Evolutionary conservation across 148 eudicot species (phyloP).

Genomic region (Heliamphora exappendiculata): DNA sequence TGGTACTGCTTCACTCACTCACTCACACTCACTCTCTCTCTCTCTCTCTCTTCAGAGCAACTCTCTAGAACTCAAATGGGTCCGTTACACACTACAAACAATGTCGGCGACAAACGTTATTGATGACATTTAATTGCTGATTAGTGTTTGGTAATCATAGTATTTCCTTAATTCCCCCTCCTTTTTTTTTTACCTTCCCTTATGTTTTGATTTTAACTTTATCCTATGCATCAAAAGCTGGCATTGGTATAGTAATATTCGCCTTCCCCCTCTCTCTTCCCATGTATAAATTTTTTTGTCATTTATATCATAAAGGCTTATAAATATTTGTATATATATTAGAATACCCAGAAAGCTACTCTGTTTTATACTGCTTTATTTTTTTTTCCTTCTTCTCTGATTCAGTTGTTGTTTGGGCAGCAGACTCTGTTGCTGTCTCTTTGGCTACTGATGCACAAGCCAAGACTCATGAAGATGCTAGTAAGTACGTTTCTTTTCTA

Average conservation of each 20-base stretch:
- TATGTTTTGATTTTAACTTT: not conserved
- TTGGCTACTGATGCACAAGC: not conserved
- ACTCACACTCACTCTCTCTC: no score
- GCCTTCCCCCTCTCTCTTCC: not conserved
- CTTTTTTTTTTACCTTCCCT: conserved; percentile 6
- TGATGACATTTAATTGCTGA: conserved; percentile 13
- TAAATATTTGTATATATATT: not conserved
- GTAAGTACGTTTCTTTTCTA: conserved; percentile 19
- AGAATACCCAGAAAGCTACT: conserved; percentile 14
- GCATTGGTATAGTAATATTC: not conserved
- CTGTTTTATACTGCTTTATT: conserved; percentile 8
- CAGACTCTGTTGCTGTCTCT: conserved; percentile 18
- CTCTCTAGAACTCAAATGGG: conserved; percentile 4
- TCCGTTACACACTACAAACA: conserved; percentile 24
- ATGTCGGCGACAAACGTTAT: conserved; percentile 22
- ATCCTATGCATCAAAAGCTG: conserved; percentile 1
- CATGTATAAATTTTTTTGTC: conserved; percentile 16
- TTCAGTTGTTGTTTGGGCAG: conserved; percentile 17
- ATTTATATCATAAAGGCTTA: conserved; percentile 27
- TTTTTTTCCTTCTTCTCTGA: conserved; percentile 10
- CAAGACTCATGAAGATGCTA: conserved; percentile 11
- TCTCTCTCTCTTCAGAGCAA: no score
- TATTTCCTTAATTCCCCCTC: not conserved
- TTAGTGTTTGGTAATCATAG: conserved; percentile 8
- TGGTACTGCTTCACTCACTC: no score